Evolutionary conservation across 2,329 filamentous ascomycete genomes (phyloP).

Genomic region (Trichoderma polysporum): DNA sequence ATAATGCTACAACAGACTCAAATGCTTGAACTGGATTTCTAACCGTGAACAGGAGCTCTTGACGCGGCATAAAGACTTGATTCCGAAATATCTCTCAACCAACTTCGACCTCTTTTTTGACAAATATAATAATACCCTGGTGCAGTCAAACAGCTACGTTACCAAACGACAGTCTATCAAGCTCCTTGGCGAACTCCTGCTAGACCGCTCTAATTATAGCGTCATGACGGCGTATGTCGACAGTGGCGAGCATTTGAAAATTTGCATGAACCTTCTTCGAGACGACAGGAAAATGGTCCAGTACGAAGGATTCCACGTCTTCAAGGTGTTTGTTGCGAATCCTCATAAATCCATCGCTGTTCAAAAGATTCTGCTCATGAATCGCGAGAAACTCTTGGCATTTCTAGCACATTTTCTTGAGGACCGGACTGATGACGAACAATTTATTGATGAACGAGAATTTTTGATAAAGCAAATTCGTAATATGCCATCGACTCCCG

Average conservation of each 20-base stretch:
- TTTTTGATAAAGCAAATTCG: slow-evolving; percentile 94
- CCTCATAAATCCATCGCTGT: slow-evolving; percentile 97
- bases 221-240: slow-evolving; percentile 99
- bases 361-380: slow-evolving; percentile 94
- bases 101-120: slow-evolving; percentile 95
- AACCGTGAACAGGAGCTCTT: slow-evolving; percentile 70
- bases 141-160: slow-evolving; percentile 93
- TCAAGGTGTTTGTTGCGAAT: slow-evolving; percentile 99
- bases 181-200: slow-evolving; percentile 86
- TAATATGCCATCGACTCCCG: slow-evolving; percentile 61
- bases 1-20: not conserved
- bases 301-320: slow-evolving; percentile 98
- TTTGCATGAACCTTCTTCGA: slow-evolving; percentile 94
- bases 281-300: slow-evolving; percentile 99
- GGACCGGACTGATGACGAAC: slow-evolving; percentile 93
- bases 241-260: slow-evolving; percentile 91
- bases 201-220: slow-evolving; percentile 94
- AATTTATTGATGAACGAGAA: slow-evolving; percentile 97
- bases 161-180: slow-evolving; percentile 99
- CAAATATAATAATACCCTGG: slow-evolving; percentile 81
- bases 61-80: slow-evolving; percentile 88
- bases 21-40: not conserved
- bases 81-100: slow-evolving; percentile 80
- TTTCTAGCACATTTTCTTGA: slow-evolving; percentile 92
- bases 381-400: slow-evolving; percentile 82